Base-by-base conservation (phyloP, 768 basidiomycete genomes). In the Lentinus tigrinus region DNA sequence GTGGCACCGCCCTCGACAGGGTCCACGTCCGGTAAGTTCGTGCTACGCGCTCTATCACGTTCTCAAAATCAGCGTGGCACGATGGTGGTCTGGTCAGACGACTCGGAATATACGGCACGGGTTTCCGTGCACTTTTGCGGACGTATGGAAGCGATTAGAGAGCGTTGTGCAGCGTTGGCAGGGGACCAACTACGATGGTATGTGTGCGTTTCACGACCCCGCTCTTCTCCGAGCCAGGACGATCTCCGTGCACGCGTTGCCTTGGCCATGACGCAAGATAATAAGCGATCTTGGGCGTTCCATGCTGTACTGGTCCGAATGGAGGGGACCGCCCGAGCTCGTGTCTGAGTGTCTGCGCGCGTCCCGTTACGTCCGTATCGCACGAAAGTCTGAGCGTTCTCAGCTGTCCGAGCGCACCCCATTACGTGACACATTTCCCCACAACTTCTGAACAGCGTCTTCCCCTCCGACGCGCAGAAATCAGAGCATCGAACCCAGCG, bases 31-130 rank as follows among this genome's bases (percentile, higher is more conserved):
- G 57, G 58, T 54, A 49, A 42, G 52, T 48, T 44, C 40, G 26
- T 27, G n/a, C 34, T 31, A 42, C 27, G 48, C 49, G 49, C 49
- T 27, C 24, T 34, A 42, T 27, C n/a, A 34, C 46, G 55, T n/a
- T 34, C n/a, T 47, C 43, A 6, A 11, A 23, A 24, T 13, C 56
- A n/a, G 43, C 17, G 17, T 14, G 34, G 17, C 24, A 19, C 27
- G 17, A 27, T 36, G 28, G 31, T 19, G 36, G 10, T 34, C 3
- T 14, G 47, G 58, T 59, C 58, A 59, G 39, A 39, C 27, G 58
- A 59, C 52, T 40, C 17, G 23, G 21, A 38, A 24, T 47, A 44
- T 48, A 46, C 57, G 57, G 57, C 52, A 58, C 47, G 21, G 24
- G n/a, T 48, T 49, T 23, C 43, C 23, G 43, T 46, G 43, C 43